Base-by-base conservation (phyloP, 73 alveolate species). In the Halteria grandinella region DNA sequence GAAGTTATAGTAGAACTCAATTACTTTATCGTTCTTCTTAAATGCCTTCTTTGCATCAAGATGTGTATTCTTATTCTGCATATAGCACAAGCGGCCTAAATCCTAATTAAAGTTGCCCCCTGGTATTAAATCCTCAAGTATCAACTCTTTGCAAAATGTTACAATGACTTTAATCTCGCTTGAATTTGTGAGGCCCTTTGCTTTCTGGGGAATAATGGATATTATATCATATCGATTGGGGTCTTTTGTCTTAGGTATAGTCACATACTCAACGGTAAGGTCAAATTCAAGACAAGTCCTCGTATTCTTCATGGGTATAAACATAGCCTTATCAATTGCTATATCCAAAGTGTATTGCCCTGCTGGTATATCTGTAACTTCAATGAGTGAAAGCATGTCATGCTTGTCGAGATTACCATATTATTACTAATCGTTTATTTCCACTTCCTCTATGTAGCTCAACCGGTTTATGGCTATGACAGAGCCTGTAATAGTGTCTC, bases 211-310 rank as follows among this genome's bases (percentile, higher is more conserved):
- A 14, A 62, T 3, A 17, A 62, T 45, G 15, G 63, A 40, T 39
- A 62, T 2, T 24, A 62, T 60, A 23, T 62, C 63, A 34, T n/a
- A n/a, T n/a, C 15, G 23, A 57, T 21, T 32, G 29, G 15, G n/a
- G n/a, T n/a, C n/a, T n/a, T n/a, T n/a, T 18, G 10, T 23, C 52
- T 15, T 20, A 17, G 10, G 17, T 7, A 57, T 36, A 17, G 78
- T 24, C 1, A 62, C 78, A 62, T 62, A 62, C 27, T 62, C 78
- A 5, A 62, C 3, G 25, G 63, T 40, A 4, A 62, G 24, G 45
- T 62, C 78, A 62, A 62, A 62, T 25, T 52, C 27, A 8, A 62
- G 4, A 27, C 78, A 62, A 20, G 78, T 7, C 7, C 7, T 17
- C 1, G 12, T 1, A 28, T 39, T 14, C 49, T 14, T n/a, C 25